Conservation (phyloP, 164 flowering plant genomes). For the Sedum album region DNA sequence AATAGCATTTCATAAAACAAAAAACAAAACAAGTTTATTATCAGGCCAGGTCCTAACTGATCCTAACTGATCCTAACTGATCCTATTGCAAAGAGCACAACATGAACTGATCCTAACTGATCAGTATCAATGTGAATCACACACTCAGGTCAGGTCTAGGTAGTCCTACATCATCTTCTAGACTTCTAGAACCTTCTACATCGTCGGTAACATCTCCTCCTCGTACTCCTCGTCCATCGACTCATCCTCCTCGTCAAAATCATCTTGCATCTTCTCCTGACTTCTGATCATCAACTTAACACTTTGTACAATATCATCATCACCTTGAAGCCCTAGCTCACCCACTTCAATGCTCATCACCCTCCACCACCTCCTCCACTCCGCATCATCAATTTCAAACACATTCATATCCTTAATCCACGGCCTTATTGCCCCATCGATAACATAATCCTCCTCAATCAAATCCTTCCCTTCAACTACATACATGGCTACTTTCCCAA, state of each 20-base stretch:
- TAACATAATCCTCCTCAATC: neutral
- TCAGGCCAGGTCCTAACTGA: no score
- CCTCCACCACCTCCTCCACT: neutral
- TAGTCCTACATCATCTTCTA: no score
- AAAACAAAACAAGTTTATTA: no score
- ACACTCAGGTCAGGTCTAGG: no score
- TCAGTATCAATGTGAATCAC: no score
- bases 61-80: no score
- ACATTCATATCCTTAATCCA: neutral
- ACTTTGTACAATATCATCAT: neutral
- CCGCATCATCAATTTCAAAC: neutral
- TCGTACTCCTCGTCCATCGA: no score
- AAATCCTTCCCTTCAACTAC: neutral
- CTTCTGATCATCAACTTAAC: neutral
- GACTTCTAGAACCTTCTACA: no score
- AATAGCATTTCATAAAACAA: no score
- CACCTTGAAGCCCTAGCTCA: neutral
- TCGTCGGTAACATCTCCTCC: no score
- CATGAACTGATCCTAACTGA: no score
- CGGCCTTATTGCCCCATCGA: neutral
- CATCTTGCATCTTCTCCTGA: neutral
- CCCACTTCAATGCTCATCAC: neutral
- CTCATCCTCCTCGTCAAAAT: neutral
- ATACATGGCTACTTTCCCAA: neutral
- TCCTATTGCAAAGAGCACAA: no score